phyloP scores from a whole-genome alignment of 768 basidiomycete genomes.

The Gymnopilus junonius region DNA sequence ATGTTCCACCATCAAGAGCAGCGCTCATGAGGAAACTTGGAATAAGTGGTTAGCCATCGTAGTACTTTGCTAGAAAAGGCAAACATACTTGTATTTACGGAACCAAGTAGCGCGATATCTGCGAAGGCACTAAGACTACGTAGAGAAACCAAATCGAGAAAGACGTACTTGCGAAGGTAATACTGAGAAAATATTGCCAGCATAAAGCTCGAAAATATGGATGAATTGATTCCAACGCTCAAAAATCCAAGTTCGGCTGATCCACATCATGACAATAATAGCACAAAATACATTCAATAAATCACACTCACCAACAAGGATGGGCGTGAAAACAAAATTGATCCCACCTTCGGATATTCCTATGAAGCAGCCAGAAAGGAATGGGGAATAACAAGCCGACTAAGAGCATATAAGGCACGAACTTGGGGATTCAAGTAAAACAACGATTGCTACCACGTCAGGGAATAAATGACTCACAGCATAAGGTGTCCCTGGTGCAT shows the following conservation, averaged over 20 bases:
- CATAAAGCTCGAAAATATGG: slow-evolving; percentile 42
- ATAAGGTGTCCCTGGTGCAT: slow-evolving; percentile 47
- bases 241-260: slow-evolving; percentile 42
- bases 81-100: slow-evolving; percentile 44
- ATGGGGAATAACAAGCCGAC: slow-evolving; percentile 54
- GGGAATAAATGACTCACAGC: slow-evolving; percentile 32
- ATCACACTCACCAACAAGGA: slow-evolving; percentile 38
- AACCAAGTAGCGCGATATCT: slow-evolving; percentile 47
- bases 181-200: slow-evolving; percentile 47
- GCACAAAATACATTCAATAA: slow-evolving; percentile 25
- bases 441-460: slow-evolving; percentile 18
- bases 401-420: slow-evolving; percentile 48
- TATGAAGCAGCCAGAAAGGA: slow-evolving; percentile 54
- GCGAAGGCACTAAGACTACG: not conserved
- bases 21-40: slow-evolving; percentile 52
- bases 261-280: not conserved
- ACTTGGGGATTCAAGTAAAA: slow-evolving; percentile 24
- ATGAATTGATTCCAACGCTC: slow-evolving; percentile 57
- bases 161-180: slow-evolving; percentile 37
- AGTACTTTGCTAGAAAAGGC: not conserved
- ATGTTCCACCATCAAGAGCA: slow-evolving; percentile 57
- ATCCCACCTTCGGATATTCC: slow-evolving; percentile 48
- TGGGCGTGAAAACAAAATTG: slow-evolving; percentile 46
- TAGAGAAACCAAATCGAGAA: not conserved
- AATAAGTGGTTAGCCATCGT: not conserved